Conservation (phyloP, 2,329 filamentous ascomycete genomes). For the Geosmithia morbida region DNA sequence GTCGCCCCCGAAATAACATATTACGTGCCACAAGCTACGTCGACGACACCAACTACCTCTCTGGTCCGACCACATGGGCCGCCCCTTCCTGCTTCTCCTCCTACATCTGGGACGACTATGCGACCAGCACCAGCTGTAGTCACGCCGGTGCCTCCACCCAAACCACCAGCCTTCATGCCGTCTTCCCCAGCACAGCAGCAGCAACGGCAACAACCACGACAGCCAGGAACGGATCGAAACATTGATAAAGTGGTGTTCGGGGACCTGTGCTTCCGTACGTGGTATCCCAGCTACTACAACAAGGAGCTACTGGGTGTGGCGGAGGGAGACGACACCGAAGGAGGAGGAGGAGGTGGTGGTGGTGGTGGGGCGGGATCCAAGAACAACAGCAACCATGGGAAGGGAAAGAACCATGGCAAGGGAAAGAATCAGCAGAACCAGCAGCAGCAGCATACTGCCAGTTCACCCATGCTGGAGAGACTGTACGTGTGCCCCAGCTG, state of each 20-base stretch:
- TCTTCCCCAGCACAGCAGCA: constrained; percentile 10
- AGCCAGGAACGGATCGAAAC: constrained; percentile 49
- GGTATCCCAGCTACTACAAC: constrained; percentile 85
- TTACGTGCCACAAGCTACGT: constrained; percentile 17
- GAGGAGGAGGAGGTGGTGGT: too few relatives aligned
- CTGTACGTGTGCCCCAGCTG: constrained; percentile 86
- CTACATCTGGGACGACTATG: constrained; percentile 5
- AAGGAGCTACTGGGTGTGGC: constrained; percentile 50
- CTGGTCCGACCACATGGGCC: constrained; percentile 19
- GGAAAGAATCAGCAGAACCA: not conserved
- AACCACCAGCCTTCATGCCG: constrained; percentile 10
- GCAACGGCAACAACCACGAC: constrained; percentile 18
- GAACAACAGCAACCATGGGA: constrained; percentile 2
- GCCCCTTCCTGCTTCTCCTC: constrained; percentile 14
- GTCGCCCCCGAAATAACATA: constrained; percentile 26
- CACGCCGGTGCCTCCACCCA: constrained; percentile 19
- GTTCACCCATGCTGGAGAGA: constrained; percentile 31
- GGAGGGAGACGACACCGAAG: constrained; percentile 5
- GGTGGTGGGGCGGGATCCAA: not conserved
- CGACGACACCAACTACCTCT: constrained; percentile 12
- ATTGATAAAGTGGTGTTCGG: constrained; percentile 80
- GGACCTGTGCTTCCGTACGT: constrained; percentile 70
- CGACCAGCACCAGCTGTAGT: constrained; percentile 8
- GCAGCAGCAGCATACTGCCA: constrained; percentile 17
- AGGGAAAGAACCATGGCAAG: constrained; percentile 16